Evolutionary conservation across 371 early-diverging fungal genomes (phyloP).

Genomic region (Mucor ambiguus): DNA sequence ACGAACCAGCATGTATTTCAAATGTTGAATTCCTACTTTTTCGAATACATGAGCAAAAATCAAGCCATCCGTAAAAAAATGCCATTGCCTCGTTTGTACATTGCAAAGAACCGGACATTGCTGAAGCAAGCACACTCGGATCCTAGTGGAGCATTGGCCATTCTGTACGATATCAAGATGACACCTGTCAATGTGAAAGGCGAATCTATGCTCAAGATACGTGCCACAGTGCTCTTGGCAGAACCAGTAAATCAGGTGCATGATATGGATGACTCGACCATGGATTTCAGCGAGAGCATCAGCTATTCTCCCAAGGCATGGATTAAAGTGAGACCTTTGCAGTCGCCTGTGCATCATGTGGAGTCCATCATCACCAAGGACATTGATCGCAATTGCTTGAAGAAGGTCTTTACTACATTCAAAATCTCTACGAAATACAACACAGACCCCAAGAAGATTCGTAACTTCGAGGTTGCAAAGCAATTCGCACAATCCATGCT

Average conservation of each 20-base stretch:
- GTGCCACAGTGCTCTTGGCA: conserved; percentile 33
- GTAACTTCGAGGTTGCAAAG: conserved; percentile 27
- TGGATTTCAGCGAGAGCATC: conserved; percentile 21
- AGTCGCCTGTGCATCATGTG: conserved; percentile 25
- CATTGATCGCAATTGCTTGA: conserved; percentile 39
- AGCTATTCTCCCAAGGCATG: conserved; percentile 46
- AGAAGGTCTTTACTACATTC: conserved; percentile 37
- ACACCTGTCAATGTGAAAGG: conserved; percentile 1
- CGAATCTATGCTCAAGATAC: conserved; percentile 13
- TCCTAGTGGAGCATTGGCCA: conserved; percentile 30
- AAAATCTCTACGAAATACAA: conserved; percentile 26
- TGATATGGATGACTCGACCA: conserved; percentile 28
- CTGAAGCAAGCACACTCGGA: conserved; percentile 34
- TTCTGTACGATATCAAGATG: conserved; percentile 30
- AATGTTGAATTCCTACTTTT: conserved; percentile 37
- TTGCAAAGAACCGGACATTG: conserved; percentile 46
- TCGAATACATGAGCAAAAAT: conserved; percentile 21
- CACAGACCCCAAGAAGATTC: conserved; percentile 32
- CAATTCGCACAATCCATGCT: conserved; percentile 29
- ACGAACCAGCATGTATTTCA: conserved; percentile 37
- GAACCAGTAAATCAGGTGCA: conserved; percentile 41
- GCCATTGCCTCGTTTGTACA: conserved; percentile 46
- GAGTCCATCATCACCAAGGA: conserved; percentile 28
- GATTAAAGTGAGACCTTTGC: conserved; percentile 36
- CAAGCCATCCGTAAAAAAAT: not conserved